Evolutionary conservation across 2,329 filamentous ascomycete species (phyloP), one percentile per base, ranked within the genome.

Genomic region (Penicillium sp.): DNA sequence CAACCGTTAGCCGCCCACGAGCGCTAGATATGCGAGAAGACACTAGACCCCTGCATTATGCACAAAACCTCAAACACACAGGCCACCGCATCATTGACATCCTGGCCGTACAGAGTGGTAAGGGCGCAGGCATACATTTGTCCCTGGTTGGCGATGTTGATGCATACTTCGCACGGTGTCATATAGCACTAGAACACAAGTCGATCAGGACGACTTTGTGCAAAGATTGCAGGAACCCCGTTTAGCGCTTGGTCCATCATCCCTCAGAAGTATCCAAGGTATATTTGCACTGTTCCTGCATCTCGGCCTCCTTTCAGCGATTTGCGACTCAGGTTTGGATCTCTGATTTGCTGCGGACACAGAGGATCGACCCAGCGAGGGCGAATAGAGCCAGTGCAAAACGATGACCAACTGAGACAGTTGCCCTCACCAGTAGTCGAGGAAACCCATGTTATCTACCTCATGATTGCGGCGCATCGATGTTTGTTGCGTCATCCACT

Each of bases 391-490:
- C 55, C 63, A 61, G 60, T 61, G 3, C 23, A 57, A 35, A 46
- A 47, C 7, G n/a, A 51, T 57, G 56, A 53, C 23, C 50, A 15
- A 26, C 38, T 44, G 9, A 41, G 46, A 49, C 47, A 31, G 29
- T 26, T 38, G n/a, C 26, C 26, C 26, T 26, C 26, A 6, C 26
- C 26, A 47, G 46, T 30, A 19, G 15, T 21, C 21, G 19, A 8
- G 48, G n/a, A 7, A 50, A 52, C 23, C 17, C 51, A 44, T 29
- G 26, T 26, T 26, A 26, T 30, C 44, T 63, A 62, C 48, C 53
- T 70, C 67, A 70, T 31, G 66, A 66, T 38, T 51, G 55, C 44
- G 58, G 58, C 15, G 15, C 46, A 48, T 62, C 66, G 21, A 55
- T 45, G 23, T 57, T 45, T 47, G 41, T 47, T 49, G 57, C 62